A percentile compares a stretch with the other conserved stretches of the same genome.
Evolutionary conservation across 306 rosid genomes (phyloP).

Genomic region (Ziziphus jujuba): DNA sequence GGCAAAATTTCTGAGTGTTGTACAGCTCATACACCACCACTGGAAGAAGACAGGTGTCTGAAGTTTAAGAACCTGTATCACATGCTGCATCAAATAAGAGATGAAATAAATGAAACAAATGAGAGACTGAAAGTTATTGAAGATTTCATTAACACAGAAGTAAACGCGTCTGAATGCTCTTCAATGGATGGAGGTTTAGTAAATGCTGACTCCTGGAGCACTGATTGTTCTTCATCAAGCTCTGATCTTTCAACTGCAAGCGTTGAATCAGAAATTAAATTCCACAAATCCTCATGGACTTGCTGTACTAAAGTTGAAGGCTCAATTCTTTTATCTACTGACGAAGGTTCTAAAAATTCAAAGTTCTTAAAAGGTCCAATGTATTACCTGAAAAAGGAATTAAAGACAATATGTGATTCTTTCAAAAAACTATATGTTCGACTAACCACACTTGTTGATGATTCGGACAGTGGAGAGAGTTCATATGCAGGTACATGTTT

Average conservation of each 20-base stretch:
- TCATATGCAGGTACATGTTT: slow-evolving; percentile 48
- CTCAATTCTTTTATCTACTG: slow-evolving; percentile 26
- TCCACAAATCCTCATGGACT: slow-evolving; percentile 22
- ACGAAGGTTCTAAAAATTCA: slow-evolving; percentile 34
- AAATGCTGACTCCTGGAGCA: slow-evolving; percentile 53
- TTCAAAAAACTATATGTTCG: slow-evolving; percentile 44
- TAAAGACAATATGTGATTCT: slow-evolving; percentile 39
- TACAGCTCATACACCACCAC: slow-evolving; percentile 24
- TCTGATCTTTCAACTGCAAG: slow-evolving; percentile 54
- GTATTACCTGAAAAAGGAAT: slow-evolving; percentile 53
- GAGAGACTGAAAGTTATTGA: slow-evolving; percentile 48
- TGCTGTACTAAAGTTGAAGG: slow-evolving; percentile 25
- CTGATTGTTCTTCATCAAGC: slow-evolving; percentile 59
- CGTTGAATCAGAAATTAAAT: slow-evolving; percentile 40
- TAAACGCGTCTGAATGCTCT: slow-evolving; percentile 28
- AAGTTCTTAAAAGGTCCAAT: slow-evolving; percentile 25
- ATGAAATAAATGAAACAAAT: slow-evolving; percentile 48
- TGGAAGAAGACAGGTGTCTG: slow-evolving; percentile 26
- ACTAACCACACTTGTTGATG: slow-evolving; percentile 42
- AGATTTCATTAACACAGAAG: slow-evolving; percentile 36
- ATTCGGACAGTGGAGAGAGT: slow-evolving; percentile 30
- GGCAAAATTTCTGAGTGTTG: slow-evolving; percentile 27
- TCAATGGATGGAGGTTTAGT: slow-evolving; percentile 29
- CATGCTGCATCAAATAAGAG: slow-evolving; percentile 46
- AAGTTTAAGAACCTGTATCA: slow-evolving; percentile 35